Evolutionary conservation across 2,329 filamentous ascomycete species (phyloP), one percentile per base, ranked within the genome.

Genomic region (Pleoardoris graminearum): DNA sequence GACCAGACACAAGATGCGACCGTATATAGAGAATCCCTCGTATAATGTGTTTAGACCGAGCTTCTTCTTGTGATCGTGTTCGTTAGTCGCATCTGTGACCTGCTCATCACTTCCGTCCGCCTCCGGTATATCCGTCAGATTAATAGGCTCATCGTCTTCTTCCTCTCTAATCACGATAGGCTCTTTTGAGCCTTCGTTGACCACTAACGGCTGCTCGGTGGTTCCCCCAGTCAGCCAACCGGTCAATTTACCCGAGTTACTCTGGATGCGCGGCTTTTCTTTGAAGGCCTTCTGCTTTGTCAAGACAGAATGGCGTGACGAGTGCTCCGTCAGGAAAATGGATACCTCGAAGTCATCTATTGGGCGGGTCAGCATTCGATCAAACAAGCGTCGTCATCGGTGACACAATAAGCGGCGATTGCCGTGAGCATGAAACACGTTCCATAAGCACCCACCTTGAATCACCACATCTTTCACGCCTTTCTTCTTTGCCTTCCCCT

Each of bases 21-120:
- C 91, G 75, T 96, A 96, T 68, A 99, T 97, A 64, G 88, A 90
- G 75, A 97, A 97, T 7, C 94, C 93, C 66, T 97, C 91, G 75
- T 97, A 99, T 12, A 86, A 87, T 22, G 93, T 94, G 56, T 88
- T 87, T 78, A 97, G 84, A 17, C 83, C 84, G 63, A 96, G 77
- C 73, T 97, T 97, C 79, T 99, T 97, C 76, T 97, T 95, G 67
- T 96, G 89, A 51, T 89, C 85, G 75, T 95, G 63, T 22, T 61
- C 68, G 4, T 55, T 54, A 5, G 55, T 53, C 19, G 65, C 62
- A 17, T 66, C 57, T 50, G 45, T 58, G 38, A 53, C 37, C 25
- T 54, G 43, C 30, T 57, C 38, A 23, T 37, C 50, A 29, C 53
- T 43, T 46, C 54, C 44, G 27, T 54, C 59, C 33, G 69, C 72